Percentiles rank a stretch among this genome's conserved stretches.
Conservation (phyloP, 2,329 filamentous ascomycete species). For the Fusarium sp. region DNA sequence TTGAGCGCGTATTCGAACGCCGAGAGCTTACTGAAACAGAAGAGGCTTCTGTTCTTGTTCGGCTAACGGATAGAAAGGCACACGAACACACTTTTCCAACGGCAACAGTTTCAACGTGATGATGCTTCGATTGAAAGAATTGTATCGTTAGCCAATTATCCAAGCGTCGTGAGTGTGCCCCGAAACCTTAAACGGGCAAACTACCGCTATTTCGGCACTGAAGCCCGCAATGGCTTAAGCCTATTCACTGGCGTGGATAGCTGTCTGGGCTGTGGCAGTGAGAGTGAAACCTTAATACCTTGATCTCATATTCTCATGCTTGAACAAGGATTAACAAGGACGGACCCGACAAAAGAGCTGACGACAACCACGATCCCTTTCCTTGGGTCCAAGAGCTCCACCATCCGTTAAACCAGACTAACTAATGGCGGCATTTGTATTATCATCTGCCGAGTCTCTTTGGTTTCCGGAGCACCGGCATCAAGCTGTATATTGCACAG, state of each 20-base stretch:
- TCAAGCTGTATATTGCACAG: not conserved
- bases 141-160: conserved; percentile 10
- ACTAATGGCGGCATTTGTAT: conserved; percentile 26
- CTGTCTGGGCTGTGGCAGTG: conserved; percentile 24
- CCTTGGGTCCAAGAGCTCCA: not conserved
- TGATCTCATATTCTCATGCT: conserved; percentile 5
- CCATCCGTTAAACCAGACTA: not conserved
- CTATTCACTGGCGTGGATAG: not conserved
- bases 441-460: conserved; percentile 27
- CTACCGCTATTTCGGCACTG: conserved; percentile 3
- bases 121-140: conserved; percentile 10
- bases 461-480: not conserved
- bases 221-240: conserved; percentile 2
- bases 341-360: conserved; percentile 26
- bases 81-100: conserved; percentile 3
- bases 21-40: conserved; percentile 14
- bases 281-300: conserved; percentile 34
- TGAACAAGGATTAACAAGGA: conserved; percentile 12
- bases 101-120: conserved; percentile 19
- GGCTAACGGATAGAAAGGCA: conserved; percentile 6
- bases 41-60: not conserved
- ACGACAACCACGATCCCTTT: conserved; percentile 16
- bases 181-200: not conserved
- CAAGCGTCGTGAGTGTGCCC: not conserved
- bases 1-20: conserved; percentile 16